A percentile compares a stretch with the other conserved stretches of the same genome.
Evolutionary conservation across 192 early-diverging fungal species (phyloP).

Genomic region (Podila minutissima): DNA sequence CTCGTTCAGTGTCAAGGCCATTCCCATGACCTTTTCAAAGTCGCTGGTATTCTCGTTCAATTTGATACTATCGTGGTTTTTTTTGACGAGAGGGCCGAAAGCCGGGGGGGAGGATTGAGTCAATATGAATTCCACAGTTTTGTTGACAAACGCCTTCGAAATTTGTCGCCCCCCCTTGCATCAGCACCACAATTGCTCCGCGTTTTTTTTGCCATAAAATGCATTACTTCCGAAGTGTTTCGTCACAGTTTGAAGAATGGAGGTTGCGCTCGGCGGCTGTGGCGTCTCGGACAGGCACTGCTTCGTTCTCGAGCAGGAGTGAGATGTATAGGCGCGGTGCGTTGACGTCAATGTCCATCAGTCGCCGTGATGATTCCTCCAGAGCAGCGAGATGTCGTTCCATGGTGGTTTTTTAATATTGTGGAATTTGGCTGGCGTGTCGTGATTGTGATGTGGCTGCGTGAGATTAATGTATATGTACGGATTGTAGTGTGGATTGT

Average conservation of each 20-base stretch:
- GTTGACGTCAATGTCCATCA: conserved; percentile 25
- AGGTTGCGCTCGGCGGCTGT: conserved; percentile 35
- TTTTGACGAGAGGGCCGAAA: neutral
- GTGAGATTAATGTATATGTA: no score
- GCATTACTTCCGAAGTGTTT: conserved; percentile 24
- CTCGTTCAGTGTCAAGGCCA: conserved; percentile 33
- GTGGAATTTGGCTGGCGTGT: no score
- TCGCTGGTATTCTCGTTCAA: conserved; percentile 30
- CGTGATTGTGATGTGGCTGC: no score
- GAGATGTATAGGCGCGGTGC: conserved; percentile 36
- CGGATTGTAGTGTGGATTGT: no score
- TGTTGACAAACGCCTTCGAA: neutral
- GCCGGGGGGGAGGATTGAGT: neutral
- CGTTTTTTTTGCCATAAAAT: no score
- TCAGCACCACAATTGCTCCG: no score
- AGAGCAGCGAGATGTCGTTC: conserved; percentile 13
- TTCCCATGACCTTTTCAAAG: conserved; percentile 30
- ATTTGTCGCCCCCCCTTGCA: no score
- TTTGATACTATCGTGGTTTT: conserved; percentile 20
- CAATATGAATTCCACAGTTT: neutral
- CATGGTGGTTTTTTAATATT: neutral
- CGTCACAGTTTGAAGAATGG: conserved; percentile 11
- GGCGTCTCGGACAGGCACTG: conserved; percentile 35
- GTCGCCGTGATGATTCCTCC: conserved; percentile 31
- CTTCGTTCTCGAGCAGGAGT: conserved; percentile 41